A percentile compares a stretch with the other conserved stretches of the same genome.
phyloP scores from a whole-genome alignment of 352 stramenopile genomes.

The Phytopythium litorale region DNA sequence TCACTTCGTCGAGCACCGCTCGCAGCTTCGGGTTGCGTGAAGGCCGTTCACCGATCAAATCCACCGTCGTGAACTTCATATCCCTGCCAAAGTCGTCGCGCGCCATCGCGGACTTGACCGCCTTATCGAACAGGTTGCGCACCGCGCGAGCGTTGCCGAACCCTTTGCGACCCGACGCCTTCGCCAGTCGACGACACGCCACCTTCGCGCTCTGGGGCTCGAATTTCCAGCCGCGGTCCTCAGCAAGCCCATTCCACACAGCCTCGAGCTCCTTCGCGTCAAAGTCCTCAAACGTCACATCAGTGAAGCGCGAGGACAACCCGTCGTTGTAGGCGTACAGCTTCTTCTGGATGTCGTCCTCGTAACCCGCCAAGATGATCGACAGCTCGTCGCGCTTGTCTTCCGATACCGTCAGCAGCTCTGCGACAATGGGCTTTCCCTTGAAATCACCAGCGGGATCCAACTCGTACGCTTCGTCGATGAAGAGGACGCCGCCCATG shows the following conservation, averaged over 20 bases:
- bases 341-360: conserved; percentile 92
- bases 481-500: conserved; percentile 87
- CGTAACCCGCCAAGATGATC: conserved; percentile 91
- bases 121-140: conserved; percentile 71
- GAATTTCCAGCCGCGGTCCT: conserved; percentile 46
- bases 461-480: conserved; percentile 92
- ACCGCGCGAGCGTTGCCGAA: conserved; percentile 88
- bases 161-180: conserved; percentile 60
- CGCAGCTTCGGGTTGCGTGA: conserved; percentile 71
- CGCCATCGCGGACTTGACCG: conserved; percentile 53
- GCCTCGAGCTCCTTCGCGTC: conserved; percentile 78
- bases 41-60: conserved; percentile 79
- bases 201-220: conserved; percentile 50
- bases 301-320: conserved; percentile 78
- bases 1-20: conserved; percentile 45
- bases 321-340: conserved; percentile 91
- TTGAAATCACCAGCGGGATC: conserved; percentile 76
- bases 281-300: conserved; percentile 91
- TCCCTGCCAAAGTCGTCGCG: conserved; percentile 59
- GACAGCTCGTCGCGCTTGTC: conserved; percentile 82
- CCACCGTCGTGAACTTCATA: conserved; percentile 49
- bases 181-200: conserved; percentile 58
- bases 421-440: conserved; percentile 83
- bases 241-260: conserved; percentile 58
- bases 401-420: conserved; percentile 86